Conservation (phyloP, 176 grass and related monocot species). For the Paspalum vaginatum region DNA sequence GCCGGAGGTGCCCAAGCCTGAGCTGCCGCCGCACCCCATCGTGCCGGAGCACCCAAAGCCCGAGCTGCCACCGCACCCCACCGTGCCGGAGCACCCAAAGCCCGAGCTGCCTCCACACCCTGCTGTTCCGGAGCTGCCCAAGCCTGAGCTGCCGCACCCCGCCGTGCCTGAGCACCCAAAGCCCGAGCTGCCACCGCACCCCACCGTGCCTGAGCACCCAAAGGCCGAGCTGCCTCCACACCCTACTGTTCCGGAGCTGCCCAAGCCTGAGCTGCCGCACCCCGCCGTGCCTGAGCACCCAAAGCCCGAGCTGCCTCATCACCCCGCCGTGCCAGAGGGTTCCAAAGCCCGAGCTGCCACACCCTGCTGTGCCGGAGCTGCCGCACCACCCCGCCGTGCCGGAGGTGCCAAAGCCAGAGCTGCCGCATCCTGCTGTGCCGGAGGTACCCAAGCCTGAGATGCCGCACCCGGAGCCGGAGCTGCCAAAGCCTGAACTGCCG, state of each 20-base stretch:
- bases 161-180: not conserved
- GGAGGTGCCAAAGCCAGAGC: not conserved
- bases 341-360: slow-evolving; percentile 28
- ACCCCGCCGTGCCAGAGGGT: not conserved
- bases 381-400: not conserved
- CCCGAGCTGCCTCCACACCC: not conserved
- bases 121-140: not conserved
- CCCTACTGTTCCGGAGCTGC: not conserved
- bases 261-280: not conserved
- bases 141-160: not conserved
- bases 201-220: not conserved
- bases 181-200: not conserved
- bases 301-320: not conserved
- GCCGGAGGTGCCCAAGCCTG: not conserved
- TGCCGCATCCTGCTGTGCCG: not conserved
- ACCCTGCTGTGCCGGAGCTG: not conserved
- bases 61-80: not conserved
- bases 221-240: not conserved
- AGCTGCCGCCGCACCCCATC: not conserved
- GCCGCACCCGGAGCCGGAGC: slow-evolving; percentile 13
- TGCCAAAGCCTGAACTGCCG: not conserved
- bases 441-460: not conserved
- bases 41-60: not conserved
- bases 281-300: not conserved
- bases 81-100: not conserved